Percentiles rank a stretch among this genome's conserved stretches.
Evolutionary conservation across 2,329 filamentous ascomycete species (phyloP).

Genomic region (Aspergillus tubingensis): DNA sequence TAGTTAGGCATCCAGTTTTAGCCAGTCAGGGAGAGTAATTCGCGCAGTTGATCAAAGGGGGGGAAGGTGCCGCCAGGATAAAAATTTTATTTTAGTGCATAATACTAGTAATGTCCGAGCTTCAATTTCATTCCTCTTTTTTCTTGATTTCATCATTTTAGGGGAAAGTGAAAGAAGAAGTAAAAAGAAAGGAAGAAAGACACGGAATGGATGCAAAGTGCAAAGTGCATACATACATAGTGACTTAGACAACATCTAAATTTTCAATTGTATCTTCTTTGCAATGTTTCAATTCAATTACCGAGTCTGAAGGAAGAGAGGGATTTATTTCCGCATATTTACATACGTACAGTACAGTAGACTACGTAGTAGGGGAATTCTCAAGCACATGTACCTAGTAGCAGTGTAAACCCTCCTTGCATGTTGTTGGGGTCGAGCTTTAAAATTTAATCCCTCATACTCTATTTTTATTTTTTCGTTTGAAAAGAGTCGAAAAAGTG

Average conservation of each 20-base stretch:
- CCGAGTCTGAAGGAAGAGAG: no score
- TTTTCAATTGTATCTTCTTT: no score
- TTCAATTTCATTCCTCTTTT: background rate
- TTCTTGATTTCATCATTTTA: background rate
- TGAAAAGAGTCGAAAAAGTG: background rate
- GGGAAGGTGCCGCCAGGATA: no score
- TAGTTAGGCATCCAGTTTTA: constrained; percentile 4
- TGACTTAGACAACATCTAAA: background rate
- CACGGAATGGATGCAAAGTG: no score
- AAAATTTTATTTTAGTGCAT: background rate
- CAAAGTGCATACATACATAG: no score
- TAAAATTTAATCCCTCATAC: constrained; percentile 13
- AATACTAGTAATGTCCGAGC: no score
- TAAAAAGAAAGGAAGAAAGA: no score
- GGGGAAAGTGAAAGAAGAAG: no score
- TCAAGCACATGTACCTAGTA: background rate
- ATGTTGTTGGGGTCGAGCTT: background rate
- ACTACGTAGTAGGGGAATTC: background rate
- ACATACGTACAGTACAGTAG: no score
- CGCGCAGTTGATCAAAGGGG: constrained; percentile 24
- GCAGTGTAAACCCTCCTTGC: background rate
- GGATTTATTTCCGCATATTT: no score
- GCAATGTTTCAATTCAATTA: no score
- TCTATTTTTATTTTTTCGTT: background rate
- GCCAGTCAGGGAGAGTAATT: constrained; percentile 23